These are phyloP conservation scores for Clausena lansium DNA, from an alignment of 345 rosid genomes.

Conservation along the genomic window DNA sequence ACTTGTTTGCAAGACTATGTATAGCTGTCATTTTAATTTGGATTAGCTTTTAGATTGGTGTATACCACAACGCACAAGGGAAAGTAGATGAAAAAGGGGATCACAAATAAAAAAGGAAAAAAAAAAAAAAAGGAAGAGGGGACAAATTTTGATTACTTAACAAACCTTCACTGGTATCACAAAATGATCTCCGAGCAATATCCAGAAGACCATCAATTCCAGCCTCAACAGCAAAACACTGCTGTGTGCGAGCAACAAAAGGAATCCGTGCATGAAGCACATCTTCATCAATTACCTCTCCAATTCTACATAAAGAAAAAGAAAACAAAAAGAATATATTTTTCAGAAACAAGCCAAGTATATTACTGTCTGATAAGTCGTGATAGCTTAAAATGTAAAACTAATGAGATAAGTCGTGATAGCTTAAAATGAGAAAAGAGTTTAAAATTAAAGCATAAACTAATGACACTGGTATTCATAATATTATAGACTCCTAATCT, in stretches of 20 bases:
- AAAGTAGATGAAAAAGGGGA: background rate
- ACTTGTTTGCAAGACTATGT: slow-evolving; percentile 87
- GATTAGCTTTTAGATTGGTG: slow-evolving; percentile 18
- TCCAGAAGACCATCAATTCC: slow-evolving; percentile 94
- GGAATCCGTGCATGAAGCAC: slow-evolving; percentile 96
- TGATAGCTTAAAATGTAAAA: background rate
- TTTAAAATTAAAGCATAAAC: background rate
- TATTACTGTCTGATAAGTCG: background rate
- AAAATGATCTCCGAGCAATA: slow-evolving; percentile 89
- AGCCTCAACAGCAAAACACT: slow-evolving; percentile 95
- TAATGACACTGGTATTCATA: background rate
- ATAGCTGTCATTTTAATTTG: slow-evolving; percentile 52
- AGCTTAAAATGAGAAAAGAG: background rate
- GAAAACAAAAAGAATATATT: background rate
- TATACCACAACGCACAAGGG: slow-evolving; percentile 5
- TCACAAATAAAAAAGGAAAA: background rate
- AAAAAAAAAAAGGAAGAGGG: background rate
- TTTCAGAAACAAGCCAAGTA: slow-evolving; percentile 13
- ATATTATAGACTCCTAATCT: background rate
- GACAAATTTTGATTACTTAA: background rate
- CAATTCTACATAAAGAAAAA: slow-evolving; percentile 46
- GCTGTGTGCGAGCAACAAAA: slow-evolving; percentile 95
- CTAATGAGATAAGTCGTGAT: background rate
- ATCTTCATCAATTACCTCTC: slow-evolving; percentile 91
- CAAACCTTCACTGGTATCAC: slow-evolving; percentile 96